Base-by-base conservation (phyloP, 345 rosid genomes). In the Durio zibethinus region DNA sequence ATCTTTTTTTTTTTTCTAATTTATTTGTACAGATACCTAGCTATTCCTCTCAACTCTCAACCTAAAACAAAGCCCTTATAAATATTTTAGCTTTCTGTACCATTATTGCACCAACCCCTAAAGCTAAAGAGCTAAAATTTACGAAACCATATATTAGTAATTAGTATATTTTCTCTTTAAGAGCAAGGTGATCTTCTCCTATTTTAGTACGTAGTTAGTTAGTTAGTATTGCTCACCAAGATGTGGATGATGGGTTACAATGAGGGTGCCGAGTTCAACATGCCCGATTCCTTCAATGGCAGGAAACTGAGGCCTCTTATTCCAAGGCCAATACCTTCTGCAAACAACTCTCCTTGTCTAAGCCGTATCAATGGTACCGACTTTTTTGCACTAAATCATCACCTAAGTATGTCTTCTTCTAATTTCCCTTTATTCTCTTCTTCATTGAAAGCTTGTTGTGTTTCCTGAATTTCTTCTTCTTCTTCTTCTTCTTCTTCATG, bases 191-290 rank as follows among this genome's bases (percentile, higher is more conserved):
- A 53, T 56, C 10, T 50, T 52, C 59, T 56, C 29, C 29, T 21
- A 53, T 20, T n/a, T 20, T 53, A 53, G 25, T 53, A n/a, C n/a
- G n/a, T n/a, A 48, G 20, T 53, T 29, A 4, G 2, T 10, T n/a
- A 10, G 2, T 10, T 38, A 7, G 0, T 8, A 25, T 5, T 21
- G 12, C 54, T 69, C 8, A 16, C 7, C 5, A 81, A 85, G 78
- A 95, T 93, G 98, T 93, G 98, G 98, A 95, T 84, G 90, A 88
- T 95, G 94, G 99, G 91, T 74, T 95, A 87, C 86, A 86, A 82
- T 69, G 97, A 93, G 54, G 88, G 90, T 45, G 92, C 86, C 60
- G 88, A 90, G 38, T 84, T 89, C 83, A 84, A 88, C 86, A 78
- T 90, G 79, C 74, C 86, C 45, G 95, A 90, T 27, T 84, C 91